Evolutionary conservation across 768 basidiomycete genomes (phyloP).

Genomic region (Hygrocybe punicea): DNA sequence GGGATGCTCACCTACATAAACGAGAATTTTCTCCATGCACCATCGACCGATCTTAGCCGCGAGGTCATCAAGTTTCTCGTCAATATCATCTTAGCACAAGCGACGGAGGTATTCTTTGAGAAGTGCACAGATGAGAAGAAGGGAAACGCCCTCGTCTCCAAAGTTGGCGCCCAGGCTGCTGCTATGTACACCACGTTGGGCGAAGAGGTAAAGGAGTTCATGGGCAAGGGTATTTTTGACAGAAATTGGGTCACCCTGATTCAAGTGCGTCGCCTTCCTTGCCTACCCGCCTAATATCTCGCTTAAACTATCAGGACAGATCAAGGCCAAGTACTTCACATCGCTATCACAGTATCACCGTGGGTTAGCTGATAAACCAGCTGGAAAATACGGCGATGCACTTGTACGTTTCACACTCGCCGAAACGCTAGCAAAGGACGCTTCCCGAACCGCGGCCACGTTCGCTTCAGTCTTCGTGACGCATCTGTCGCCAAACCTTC

Average conservation of each 20-base stretch:
- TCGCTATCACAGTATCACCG: constrained; percentile 88
- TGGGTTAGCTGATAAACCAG: constrained; percentile 68
- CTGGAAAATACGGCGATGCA: constrained; percentile 81
- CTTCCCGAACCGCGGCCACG: constrained; percentile 59
- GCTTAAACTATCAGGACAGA: constrained; percentile 41
- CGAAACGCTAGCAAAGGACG: constrained; percentile 80
- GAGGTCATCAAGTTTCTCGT: constrained; percentile 94
- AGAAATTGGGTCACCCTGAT: constrained; percentile 88
- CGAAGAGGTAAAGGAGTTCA: constrained; percentile 95
- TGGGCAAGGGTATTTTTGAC: constrained; percentile 94
- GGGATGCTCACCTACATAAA: constrained; percentile 99
- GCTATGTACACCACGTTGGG: constrained; percentile 75
- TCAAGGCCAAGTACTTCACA: constrained; percentile 87
- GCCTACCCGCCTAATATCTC: background rate
- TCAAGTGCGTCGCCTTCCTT: constrained; percentile 48
- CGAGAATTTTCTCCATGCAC: constrained; percentile 98
- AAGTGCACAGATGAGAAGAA: constrained; percentile 95
- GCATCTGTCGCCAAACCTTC: constrained; percentile 74
- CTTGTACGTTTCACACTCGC: constrained; percentile 76
- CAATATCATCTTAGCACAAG: constrained; percentile 85
- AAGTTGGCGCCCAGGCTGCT: constrained; percentile 81
- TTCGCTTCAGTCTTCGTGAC: constrained; percentile 72
- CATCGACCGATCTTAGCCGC: constrained; percentile 88
- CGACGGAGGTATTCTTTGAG: constrained; percentile 94
- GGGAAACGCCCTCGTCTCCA: constrained; percentile 66